phyloP scores from a whole-genome alignment of 495 filamentous ascomycete species.

The Aspergillus cavernicola region DNA sequence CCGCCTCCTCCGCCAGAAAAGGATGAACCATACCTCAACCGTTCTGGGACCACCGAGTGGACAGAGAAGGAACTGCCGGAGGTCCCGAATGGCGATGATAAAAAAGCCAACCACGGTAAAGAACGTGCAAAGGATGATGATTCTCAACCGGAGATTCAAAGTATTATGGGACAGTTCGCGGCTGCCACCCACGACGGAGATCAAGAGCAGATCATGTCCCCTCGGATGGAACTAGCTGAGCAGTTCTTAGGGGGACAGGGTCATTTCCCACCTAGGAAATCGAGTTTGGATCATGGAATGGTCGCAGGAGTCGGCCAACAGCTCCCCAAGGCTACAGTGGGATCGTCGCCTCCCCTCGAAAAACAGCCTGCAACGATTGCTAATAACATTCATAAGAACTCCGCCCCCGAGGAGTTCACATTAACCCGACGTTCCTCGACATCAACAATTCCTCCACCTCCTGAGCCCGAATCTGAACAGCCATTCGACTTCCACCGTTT shows the following conservation, averaged over 20 bases:
- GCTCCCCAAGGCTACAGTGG: conserved; percentile 4
- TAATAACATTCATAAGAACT: conserved; percentile 18
- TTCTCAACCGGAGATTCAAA: conserved; percentile 86
- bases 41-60: conserved; percentile 45
- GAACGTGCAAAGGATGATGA: conserved; percentile 59
- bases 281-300: conserved; percentile 70
- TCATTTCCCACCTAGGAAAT: conserved; percentile 76
- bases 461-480: conserved; percentile 83
- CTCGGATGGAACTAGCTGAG: conserved; percentile 67
- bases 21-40: conserved; percentile 57
- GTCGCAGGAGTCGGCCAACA: conserved; percentile 3
- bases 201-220: conserved; percentile 77
- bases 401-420: conserved; percentile 36
- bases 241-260: conserved; percentile 59
- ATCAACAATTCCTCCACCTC: conserved; percentile 61
- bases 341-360: conserved; percentile 18
- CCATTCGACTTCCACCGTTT: conserved; percentile 99
- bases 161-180: conserved; percentile 85
- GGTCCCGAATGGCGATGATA: conserved; percentile 51
- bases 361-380: conserved; percentile 18
- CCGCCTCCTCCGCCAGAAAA: conserved; percentile 43
- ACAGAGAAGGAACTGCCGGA: conserved; percentile 52
- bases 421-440: conserved; percentile 46
- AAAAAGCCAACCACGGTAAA: conserved; percentile 45
- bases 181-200: conserved; percentile 62